Conservation (phyloP, 208 protist species). For the Acanthamoeba triangularis region DNA sequence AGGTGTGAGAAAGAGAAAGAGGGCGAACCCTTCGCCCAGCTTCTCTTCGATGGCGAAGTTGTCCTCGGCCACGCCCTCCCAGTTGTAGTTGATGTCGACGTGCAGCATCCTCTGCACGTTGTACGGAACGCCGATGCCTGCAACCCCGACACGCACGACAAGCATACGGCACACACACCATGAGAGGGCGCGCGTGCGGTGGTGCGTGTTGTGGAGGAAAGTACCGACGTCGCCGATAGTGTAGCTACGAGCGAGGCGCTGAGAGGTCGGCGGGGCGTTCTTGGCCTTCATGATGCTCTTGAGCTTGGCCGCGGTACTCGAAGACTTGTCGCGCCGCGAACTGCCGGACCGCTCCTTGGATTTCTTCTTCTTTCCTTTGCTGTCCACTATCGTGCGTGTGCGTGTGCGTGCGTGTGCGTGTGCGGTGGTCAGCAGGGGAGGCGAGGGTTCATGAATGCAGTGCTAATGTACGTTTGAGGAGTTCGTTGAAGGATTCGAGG, state of each 20-base stretch:
- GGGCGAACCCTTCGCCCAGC: constrained; percentile 24
- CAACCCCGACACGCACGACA: background rate
- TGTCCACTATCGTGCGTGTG: background rate
- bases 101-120: constrained; percentile 23
- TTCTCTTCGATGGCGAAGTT: constrained; percentile 46
- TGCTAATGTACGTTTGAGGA: background rate
- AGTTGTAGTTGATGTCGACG: constrained; percentile 38
- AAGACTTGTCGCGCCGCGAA: background rate
- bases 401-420: no score
- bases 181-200: background rate
- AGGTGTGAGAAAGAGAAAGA: background rate
- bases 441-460: background rate
- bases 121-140: constrained; percentile 59
- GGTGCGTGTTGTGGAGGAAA: background rate
- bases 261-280: constrained; percentile 2
- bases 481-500: constrained; percentile 41
- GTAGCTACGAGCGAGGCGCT: background rate
- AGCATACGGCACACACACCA: no score
- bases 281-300: constrained; percentile 58
- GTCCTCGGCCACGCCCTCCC: constrained; percentile 30
- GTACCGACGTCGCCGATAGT: constrained; percentile 34
- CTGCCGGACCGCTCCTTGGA: background rate
- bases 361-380: constrained; percentile 42
- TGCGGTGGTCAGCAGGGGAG: background rate
- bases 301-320: constrained; percentile 20